Conservation (phyloP, 306 rosid genomes). For the Carpinus fangiana region DNA sequence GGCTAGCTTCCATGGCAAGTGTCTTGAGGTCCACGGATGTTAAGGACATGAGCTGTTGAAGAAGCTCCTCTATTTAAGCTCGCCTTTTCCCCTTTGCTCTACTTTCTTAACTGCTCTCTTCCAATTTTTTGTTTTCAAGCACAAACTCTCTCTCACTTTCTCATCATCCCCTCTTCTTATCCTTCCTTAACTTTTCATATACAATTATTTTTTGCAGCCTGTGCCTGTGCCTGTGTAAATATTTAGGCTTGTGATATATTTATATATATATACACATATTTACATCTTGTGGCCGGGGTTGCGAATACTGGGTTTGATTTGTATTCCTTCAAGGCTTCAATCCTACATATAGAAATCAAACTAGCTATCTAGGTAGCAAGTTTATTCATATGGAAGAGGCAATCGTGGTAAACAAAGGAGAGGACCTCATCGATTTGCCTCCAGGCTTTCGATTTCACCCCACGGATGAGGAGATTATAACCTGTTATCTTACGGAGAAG, state of each 20-base stretch:
- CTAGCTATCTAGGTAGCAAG: too few relatives aligned
- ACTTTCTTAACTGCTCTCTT: conserved; percentile 50
- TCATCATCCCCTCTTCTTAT: neutral
- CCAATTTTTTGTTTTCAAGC: conserved; percentile 10
- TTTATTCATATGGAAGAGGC: conserved; percentile 50
- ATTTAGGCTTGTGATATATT: neutral
- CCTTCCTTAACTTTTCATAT: neutral
- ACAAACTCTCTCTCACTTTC: conserved; percentile 4
- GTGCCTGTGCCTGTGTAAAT: neutral
- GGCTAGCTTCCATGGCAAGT: conserved; percentile 53
- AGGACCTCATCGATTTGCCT: conserved; percentile 64
- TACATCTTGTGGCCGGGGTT: conserved; percentile 3
- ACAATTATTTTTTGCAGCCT: too few relatives aligned
- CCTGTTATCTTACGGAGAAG: conserved; percentile 62
- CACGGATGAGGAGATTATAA: conserved; percentile 80
- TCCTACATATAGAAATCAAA: neutral
- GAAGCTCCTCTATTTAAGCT: conserved; percentile 64
- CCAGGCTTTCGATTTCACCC: conserved; percentile 98
- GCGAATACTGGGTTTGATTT: conserved; percentile 21
- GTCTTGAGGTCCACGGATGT: conserved; percentile 81
- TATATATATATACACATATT: neutral
- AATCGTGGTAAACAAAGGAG: conserved; percentile 49
- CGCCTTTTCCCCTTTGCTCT: conserved; percentile 26
- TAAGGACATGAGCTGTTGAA: conserved; percentile 37
- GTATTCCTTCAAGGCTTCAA: neutral